Evolutionary conservation across 306 rosid species (phyloP).

Genomic region (Cucurbita ficifolia): DNA sequence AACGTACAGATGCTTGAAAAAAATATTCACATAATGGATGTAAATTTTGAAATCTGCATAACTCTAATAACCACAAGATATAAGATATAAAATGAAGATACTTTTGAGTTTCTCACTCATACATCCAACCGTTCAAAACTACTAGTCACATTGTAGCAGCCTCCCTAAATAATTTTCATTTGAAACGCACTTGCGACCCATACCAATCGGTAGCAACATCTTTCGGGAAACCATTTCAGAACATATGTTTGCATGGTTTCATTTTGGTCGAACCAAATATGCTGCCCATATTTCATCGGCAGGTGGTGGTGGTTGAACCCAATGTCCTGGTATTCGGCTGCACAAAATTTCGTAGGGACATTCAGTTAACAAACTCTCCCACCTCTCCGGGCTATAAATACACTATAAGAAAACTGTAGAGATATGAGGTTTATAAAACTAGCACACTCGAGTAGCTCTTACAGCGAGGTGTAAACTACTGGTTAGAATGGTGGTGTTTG

Average conservation of each 20-base stretch:
- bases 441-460: not conserved
- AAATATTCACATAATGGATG: no score
- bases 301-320: slow-evolving; percentile 85
- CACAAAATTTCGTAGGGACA: slow-evolving; percentile 4
- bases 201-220: not conserved
- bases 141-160: no score
- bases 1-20: not conserved
- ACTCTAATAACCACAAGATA: no score
- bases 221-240: not conserved
- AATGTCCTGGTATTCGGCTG: slow-evolving; percentile 87
- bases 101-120: not conserved
- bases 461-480: not conserved
- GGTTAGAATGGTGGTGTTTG: not conserved
- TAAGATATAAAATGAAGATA: no score
- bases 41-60: not conserved
- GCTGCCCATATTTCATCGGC: slow-evolving; percentile 86
- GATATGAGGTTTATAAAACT: not conserved
- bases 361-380: not conserved
- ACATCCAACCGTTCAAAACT: not conserved
- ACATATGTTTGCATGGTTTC: slow-evolving; percentile 1
- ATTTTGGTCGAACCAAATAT: slow-evolving; percentile 51
- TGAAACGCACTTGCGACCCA: not conserved
- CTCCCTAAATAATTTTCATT: not conserved
- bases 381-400: not conserved
- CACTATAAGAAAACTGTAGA: not conserved